These are phyloP conservation scores for Conringia planisiliqua DNA, from an alignment of 345 rosid species.

Conservation along the genomic window DNA sequence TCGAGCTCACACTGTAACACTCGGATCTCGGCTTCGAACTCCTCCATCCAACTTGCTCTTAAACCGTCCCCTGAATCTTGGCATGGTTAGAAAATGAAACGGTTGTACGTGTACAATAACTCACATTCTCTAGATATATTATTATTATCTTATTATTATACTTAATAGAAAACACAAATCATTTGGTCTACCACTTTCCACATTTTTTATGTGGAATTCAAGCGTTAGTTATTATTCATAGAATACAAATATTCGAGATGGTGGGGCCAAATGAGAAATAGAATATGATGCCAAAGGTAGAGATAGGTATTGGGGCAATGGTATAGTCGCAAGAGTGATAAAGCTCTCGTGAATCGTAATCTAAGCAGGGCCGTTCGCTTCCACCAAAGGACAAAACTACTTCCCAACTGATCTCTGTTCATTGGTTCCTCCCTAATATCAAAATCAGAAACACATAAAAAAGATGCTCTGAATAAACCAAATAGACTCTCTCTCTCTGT, in stretches of 20 bases:
- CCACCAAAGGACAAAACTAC: constrained; percentile 27
- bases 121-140: background rate
- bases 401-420: background rate
- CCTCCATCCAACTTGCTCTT: background rate
- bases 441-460: background rate
- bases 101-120: background rate
- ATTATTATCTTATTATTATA: background rate
- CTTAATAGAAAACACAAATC: background rate
- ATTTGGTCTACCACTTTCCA: background rate
- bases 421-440: constrained; percentile 23
- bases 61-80: background rate
- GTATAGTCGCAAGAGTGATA: constrained; percentile 5
- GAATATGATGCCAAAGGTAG: constrained; percentile 2
- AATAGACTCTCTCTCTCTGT: background rate
- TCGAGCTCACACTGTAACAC: background rate
- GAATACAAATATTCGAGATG: background rate
- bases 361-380: constrained; percentile 30
- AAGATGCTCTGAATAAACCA: background rate
- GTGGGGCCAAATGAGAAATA: constrained; percentile 11
- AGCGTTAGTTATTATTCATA: background rate
- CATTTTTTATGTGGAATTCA: background rate
- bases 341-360: constrained; percentile 4
- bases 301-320: background rate
- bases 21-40: background rate
- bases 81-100: background rate